Evolutionary conservation across 805 yeast genomes (phyloP), one percentile per base, ranked within the genome.

Genomic region (Wickerhamiella cacticola): DNA sequence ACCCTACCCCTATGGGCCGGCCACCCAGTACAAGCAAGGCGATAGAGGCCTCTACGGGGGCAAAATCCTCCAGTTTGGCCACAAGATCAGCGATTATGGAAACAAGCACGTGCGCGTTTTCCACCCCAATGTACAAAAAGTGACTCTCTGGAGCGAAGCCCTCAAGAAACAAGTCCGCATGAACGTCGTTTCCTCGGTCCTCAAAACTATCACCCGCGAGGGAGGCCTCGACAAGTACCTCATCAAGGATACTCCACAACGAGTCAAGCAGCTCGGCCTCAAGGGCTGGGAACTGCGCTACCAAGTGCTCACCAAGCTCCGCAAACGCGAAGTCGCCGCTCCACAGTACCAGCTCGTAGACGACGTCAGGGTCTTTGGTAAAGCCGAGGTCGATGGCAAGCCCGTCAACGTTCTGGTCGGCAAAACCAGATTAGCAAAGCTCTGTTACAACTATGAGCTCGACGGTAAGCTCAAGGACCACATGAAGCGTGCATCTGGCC

Each of bases 201-300:
- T 92, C 60, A 78, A 80, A 58, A 87, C 96, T 0, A 80, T 92
- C 50, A 81, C 84, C 50, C 84, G 79, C 57, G 97, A 89, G 63
- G 98, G 98, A 52, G 98, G 99, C 4, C 70, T 92, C 49, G 99
- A 92, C 61, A 79, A 79, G 54, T 92, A 92, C 62, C 65, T 92
- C 52, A 73, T 78, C 38, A 92, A 92, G 65, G 94, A 87, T 51
- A 85, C 82, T 55, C 71, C 94, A 5, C 94, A 94, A 2, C 74
- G 98, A 68, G 71, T 85, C 54, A 92, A 92, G 68, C 95, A 92
- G 62, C 68, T 92, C 59, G 98, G 98, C 0, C 81, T 88, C 48
- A 71, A 75, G 49, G 98, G 97, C 28, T 92, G 97, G 97, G 76
- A 75, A 57, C 70, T 92, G 55, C 80, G 89, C 59, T 88, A 81